These are phyloP conservation scores for Aspergillus awamori DNA, from an alignment of 2,329 filamentous ascomycete species.

Conservation along the genomic window DNA sequence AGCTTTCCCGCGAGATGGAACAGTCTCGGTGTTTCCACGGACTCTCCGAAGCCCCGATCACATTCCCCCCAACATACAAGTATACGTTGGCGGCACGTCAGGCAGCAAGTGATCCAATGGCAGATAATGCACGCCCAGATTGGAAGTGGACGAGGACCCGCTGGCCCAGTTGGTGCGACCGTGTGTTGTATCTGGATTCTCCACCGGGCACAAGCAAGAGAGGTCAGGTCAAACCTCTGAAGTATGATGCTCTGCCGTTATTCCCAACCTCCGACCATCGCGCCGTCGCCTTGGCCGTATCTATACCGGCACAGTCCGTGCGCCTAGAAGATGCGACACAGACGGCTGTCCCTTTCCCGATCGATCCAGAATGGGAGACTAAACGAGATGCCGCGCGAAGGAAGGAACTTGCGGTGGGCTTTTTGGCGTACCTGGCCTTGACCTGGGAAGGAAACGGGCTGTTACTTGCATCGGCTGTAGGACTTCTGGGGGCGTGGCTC, in stretches of 20 bases:
- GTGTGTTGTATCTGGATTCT: constrained; percentile 75
- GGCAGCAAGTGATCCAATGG: constrained; percentile 29
- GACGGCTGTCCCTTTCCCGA: constrained; percentile 57
- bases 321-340: constrained; percentile 39
- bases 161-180: constrained; percentile 92
- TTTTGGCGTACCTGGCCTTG: constrained; percentile 56
- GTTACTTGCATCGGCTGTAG: constrained; percentile 43
- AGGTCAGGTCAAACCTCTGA: constrained; percentile 54
- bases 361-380: constrained; percentile 60
- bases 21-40: constrained; percentile 76
- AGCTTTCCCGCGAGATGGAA: constrained; percentile 71
- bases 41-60: constrained; percentile 71
- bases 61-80: constrained; percentile 94
- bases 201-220: constrained; percentile 54
- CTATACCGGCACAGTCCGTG: constrained; percentile 60
- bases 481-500: constrained; percentile 45
- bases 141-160: constrained; percentile 81
- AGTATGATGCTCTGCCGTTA: constrained; percentile 75
- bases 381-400: constrained; percentile 57
- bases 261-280: constrained; percentile 86
- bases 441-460: constrained; percentile 52
- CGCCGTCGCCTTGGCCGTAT: constrained; percentile 72
- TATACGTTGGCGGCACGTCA: constrained; percentile 59
- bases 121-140: constrained; percentile 41
- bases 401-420: constrained; percentile 63